These are phyloP conservation scores for Nigrospora oryzae DNA, from an alignment of 2,329 filamentous ascomycete species.

Conservation along the genomic window DNA sequence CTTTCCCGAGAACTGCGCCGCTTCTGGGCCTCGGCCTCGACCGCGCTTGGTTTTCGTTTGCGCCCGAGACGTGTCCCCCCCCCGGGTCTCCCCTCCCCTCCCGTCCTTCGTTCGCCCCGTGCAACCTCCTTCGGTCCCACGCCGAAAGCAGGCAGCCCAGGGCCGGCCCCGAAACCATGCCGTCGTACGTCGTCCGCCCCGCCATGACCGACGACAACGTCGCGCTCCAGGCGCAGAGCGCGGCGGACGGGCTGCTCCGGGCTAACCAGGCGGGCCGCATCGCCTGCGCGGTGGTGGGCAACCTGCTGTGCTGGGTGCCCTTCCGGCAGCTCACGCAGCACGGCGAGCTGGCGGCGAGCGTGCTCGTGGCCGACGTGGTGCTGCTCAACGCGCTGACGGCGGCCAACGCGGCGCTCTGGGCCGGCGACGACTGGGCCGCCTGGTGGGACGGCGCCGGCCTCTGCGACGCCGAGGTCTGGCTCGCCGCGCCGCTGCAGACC, in stretches of 20 bases:
- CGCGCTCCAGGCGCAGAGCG: neutral
- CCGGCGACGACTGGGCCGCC: constrained; percentile 33
- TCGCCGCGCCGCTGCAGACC: constrained; percentile 25
- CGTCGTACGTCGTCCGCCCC: neutral
- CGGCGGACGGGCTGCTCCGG: neutral
- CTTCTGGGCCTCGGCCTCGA: too few species aligned
- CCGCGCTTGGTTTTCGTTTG: too few species aligned
- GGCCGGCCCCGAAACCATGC: too few species aligned
- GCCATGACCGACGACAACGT: neutral
- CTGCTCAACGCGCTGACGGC: constrained; percentile 39
- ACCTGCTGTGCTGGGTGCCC: constrained; percentile 40
- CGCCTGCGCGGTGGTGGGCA: constrained; percentile 33
- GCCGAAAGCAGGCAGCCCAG: neutral
- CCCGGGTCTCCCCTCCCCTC: too few species aligned
- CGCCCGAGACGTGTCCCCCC: too few species aligned
- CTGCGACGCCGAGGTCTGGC: constrained; percentile 42
- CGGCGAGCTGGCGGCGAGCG: constrained; percentile 43
- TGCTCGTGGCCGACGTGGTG: constrained; percentile 37
- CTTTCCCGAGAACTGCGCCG: too few species aligned
- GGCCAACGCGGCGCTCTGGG: constrained; percentile 45
- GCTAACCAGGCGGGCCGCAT: constrained; percentile 43
- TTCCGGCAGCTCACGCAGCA: constrained; percentile 40
- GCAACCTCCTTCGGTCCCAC: too few species aligned
- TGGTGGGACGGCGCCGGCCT: constrained; percentile 46
- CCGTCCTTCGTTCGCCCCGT: too few species aligned